phyloP scores from a whole-genome alignment of 345 rosid species.

The Salix purpurea region DNA sequence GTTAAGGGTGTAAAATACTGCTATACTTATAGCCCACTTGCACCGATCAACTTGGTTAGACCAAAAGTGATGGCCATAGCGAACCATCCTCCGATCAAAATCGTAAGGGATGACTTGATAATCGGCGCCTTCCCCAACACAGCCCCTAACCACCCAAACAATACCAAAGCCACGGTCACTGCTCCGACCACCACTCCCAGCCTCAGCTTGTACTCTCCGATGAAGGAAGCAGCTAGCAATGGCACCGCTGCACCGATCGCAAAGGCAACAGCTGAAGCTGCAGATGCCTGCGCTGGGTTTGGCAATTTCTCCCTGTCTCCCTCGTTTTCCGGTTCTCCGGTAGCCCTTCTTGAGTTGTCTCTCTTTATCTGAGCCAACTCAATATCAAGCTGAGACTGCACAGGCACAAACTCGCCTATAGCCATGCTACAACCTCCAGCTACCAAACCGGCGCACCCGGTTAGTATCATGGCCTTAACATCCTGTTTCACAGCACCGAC shows the following conservation, averaged over 20 bases:
- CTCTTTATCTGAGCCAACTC: slow-evolving; percentile 73
- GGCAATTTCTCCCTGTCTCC: slow-evolving; percentile 55
- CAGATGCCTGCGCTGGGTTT: slow-evolving; percentile 75
- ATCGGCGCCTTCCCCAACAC: slow-evolving; percentile 67
- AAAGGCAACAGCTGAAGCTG: slow-evolving; percentile 82
- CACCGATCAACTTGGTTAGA: slow-evolving; percentile 70
- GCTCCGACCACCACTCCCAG: slow-evolving; percentile 49
- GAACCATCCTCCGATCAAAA: slow-evolving; percentile 82
- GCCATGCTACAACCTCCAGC: slow-evolving; percentile 99
- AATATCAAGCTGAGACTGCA: slow-evolving; percentile 78
- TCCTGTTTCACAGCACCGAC: slow-evolving; percentile 83
- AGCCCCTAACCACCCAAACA: slow-evolving; percentile 79
- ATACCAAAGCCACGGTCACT: slow-evolving; percentile 53
- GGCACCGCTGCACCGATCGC: slow-evolving; percentile 82
- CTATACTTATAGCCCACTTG: slow-evolving; percentile 29
- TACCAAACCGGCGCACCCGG: slow-evolving; percentile 82
- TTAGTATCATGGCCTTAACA: slow-evolving; percentile 67
- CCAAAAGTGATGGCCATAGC: slow-evolving; percentile 93
- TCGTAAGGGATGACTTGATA: slow-evolving; percentile 52
- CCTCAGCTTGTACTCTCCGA: slow-evolving; percentile 56
- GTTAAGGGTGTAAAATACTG: too few species aligned
- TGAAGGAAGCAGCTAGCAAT: slow-evolving; percentile 69
- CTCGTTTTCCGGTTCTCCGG: background rate
- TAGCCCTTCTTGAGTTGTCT: slow-evolving; percentile 19
- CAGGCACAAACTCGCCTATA: slow-evolving; percentile 89